Evolutionary conservation across 257 asterid species (phyloP).

Genomic region (Striga asiatica): DNA sequence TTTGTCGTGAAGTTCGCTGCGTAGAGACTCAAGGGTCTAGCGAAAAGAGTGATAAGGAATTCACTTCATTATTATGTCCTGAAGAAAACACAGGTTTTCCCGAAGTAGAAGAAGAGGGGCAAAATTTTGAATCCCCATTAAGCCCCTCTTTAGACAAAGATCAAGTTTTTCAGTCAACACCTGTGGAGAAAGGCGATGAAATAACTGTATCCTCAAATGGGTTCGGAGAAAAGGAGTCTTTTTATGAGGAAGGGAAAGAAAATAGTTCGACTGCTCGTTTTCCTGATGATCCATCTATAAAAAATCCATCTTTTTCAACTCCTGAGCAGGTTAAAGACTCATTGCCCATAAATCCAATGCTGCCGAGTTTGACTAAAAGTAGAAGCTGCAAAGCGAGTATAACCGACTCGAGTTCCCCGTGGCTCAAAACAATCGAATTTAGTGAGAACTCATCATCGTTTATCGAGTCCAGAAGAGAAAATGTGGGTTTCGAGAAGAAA

Average conservation of each 20-base stretch:
- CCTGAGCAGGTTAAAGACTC: constrained; percentile 25
- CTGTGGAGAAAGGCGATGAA: constrained; percentile 22
- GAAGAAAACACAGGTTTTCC: too few species aligned
- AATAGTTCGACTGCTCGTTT: constrained; percentile 23
- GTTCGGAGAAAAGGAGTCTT: constrained; percentile 11
- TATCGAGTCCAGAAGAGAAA: constrained; percentile 36
- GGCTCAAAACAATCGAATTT: constrained; percentile 28
- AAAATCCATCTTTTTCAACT: constrained; percentile 25
- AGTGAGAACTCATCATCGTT: constrained; percentile 39
- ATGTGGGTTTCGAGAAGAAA: constrained; percentile 31
- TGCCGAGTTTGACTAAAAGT: constrained; percentile 41
- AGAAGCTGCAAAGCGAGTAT: constrained; percentile 67
- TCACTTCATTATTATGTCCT: constrained; percentile 15
- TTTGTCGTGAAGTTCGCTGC: constrained; percentile 77
- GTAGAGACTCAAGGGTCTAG: constrained; percentile 45
- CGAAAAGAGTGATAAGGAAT: constrained; percentile 18
- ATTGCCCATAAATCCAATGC: constrained; percentile 22
- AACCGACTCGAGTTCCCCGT: constrained; percentile 29
- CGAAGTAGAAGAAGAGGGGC: constrained; percentile 1
- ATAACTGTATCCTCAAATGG: constrained; percentile 20
- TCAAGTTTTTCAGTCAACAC: constrained; percentile 11
- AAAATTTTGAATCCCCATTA: background rate
- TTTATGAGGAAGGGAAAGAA: constrained; percentile 28
- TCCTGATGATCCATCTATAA: constrained; percentile 26
- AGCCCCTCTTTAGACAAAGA: constrained; percentile 13